Base-by-base conservation (phyloP, 1,284 basidiomycete species). In the Pholiota adiposa region DNA sequence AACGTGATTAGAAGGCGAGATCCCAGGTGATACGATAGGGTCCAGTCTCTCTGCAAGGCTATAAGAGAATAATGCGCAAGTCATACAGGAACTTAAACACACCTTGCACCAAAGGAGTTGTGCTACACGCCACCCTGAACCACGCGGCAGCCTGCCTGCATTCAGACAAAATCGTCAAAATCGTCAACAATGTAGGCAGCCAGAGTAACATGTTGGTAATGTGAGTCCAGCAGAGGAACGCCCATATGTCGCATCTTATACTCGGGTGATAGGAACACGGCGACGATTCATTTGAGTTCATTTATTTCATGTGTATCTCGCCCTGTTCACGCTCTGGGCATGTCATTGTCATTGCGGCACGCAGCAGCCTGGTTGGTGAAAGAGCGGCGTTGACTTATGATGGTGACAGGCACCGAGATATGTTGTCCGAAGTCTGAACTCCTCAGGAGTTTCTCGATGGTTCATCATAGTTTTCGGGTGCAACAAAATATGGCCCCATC, bases 51-150 rank as follows among this genome's bases (percentile, higher is more conserved):
- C 79, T 73, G 56, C n/a, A 44, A 38, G 33, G 27, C 29, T 18
- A 49, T 59, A 14, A 59, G 23, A 34, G 57, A 19, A 59, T 40
- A 25, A 14, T 46, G 3, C 29, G 11, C 34, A 16, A 43, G 27
- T 27, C 12, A 53, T 21, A 23, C 11, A 27, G 9, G 16, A 31
- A 43, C 11, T n/a, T n/a, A n/a, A n/a, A 43, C 60, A 51, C 18
- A 72, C 74, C 75, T 68, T 72, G 68, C 4, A 80, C 75, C 31
- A 79, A 69, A 14, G 78, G 78, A 11, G 58, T 62, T 5, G 76
- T 75, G 60, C 78, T 75, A 59, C 78, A 80, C 14, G 76, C 67
- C 53, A 79, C 74, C 51, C 78, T 73, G 67, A 79, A 79, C 77
- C 76, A 80, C 3, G 76, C 77, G 57, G 74, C 63, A 16, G 67